These are phyloP conservation scores for Fraxinus dipetala DNA, from an alignment of 305 asterid species.

Conservation along the genomic window DNA sequence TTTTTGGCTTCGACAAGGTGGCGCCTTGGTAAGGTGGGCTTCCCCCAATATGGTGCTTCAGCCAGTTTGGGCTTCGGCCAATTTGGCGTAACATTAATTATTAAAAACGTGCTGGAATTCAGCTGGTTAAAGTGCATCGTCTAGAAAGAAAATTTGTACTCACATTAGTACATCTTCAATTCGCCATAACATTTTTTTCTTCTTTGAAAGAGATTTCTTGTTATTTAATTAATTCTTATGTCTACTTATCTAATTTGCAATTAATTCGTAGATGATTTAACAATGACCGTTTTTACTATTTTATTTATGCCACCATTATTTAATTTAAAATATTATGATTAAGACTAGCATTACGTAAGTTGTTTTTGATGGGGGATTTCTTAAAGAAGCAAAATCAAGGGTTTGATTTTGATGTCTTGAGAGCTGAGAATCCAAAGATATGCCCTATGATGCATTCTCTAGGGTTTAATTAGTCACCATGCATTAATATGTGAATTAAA, in stretches of 20 bases:
- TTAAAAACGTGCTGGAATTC: not conserved
- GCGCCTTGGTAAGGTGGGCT: no score
- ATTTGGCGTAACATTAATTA: no score
- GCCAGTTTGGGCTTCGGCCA: no score
- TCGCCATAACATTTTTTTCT: not conserved
- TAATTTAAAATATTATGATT: slow-evolving; percentile 4
- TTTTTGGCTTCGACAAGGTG: no score
- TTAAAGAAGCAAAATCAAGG: slow-evolving; percentile 11
- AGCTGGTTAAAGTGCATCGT: not conserved
- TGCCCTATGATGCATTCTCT: not conserved
- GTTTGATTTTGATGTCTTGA: not conserved
- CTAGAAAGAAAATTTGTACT: not conserved
- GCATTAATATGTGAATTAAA: not conserved
- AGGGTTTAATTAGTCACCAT: not conserved
- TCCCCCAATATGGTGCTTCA: no score
- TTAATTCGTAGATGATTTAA: not conserved
- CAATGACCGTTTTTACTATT: slow-evolving; percentile 10
- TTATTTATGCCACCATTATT: not conserved
- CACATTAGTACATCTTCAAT: not conserved
- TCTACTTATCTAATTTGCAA: not conserved
- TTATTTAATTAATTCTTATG: not conserved
- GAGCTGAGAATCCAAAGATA: slow-evolving; percentile 3
- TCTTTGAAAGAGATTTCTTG: slow-evolving; percentile 9
- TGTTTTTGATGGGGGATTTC: not conserved
- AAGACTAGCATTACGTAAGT: slow-evolving; percentile 27